phyloP scores from a whole-genome alignment of 208 protist genomes.

The Wallacemonas rigidus region DNA sequence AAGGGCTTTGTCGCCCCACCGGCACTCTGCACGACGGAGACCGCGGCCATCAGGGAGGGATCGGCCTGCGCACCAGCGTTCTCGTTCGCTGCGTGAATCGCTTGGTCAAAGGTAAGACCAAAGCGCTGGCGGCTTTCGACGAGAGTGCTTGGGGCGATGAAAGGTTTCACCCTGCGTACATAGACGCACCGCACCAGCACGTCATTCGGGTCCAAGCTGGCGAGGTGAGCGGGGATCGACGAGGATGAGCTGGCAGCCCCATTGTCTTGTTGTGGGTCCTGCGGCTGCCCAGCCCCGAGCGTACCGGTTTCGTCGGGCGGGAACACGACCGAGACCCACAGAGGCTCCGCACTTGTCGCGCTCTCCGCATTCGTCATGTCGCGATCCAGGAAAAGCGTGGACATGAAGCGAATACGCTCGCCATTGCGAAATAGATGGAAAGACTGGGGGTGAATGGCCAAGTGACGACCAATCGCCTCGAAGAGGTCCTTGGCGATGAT shows the following conservation, averaged over 20 bases:
- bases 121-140: conserved; percentile 50
- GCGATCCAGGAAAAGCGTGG: conserved; percentile 49
- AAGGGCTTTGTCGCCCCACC: conserved; percentile 67
- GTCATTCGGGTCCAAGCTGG: conserved; percentile 36
- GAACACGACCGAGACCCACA: conserved; percentile 57
- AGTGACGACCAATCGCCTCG: conserved; percentile 50
- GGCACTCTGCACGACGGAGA: conserved; percentile 23
- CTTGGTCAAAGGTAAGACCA: conserved; percentile 67
- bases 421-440: conserved; percentile 58
- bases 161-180: conserved; percentile 41
- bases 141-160: conserved; percentile 52
- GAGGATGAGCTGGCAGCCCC: background rate
- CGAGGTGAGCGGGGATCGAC: conserved; percentile 59
- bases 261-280: background rate
- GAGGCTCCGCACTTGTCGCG: conserved; percentile 40
- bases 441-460: conserved; percentile 64
- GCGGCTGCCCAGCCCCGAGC: conserved; percentile 14
- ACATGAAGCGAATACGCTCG: conserved; percentile 69
- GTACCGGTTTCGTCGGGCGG: conserved; percentile 19
- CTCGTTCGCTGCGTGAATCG: conserved; percentile 46
- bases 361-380: conserved; percentile 22
- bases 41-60: conserved; percentile 13
- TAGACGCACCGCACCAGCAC: conserved; percentile 53
- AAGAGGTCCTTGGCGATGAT: conserved; percentile 58
- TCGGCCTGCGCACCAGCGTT: conserved; percentile 21